Base-by-base conservation (phyloP, 1,284 basidiomycete species). In the Austroboletus niveus region DNA sequence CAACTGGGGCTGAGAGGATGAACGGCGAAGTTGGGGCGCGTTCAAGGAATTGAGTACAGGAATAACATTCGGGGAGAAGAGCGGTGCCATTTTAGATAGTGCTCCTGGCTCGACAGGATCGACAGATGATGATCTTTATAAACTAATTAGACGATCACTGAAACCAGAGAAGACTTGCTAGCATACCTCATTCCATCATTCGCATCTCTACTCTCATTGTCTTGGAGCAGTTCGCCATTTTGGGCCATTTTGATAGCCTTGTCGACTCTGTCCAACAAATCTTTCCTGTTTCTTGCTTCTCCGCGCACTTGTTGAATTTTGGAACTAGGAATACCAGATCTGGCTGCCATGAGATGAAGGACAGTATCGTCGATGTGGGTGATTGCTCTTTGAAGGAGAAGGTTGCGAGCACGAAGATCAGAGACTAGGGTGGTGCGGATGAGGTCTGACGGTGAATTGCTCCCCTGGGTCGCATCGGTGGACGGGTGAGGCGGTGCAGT, bases 361-460 rank as follows among this genome's bases (percentile, higher is more conserved):
- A 69, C 62, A 10, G 65, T 64, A 60, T 68, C 62, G 42, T 69
- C 65, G 20, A 66, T 63, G 38, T 59, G 67, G 47, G 67, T 63
- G 51, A 66, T 66, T 48, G 64, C 67, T 54, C 63, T 66, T 42
- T 68, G 64, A 47, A 68, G 57, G 41, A 69, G 67, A 45, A 66
- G 63, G 44, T 69, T 69, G 35, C 53, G 65, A 2, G 65, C 65
- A 45, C 64, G 67, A 48, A 66, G 64, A 54, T 68, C 56, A 35
- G 64, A 66, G 52, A 66, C 53, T 22, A 69, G 60, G 0, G 35
- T 63, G n/a, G 50, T 67, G 32, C 54, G 65, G n/a, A 47, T 49
- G 8, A n/a, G 44, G 49, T 55, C 51, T 1, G 49, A 31, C 44
- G 49, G 61, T 44, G 49, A 22, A 15, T 54, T 52, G 30, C 52